These are phyloP conservation scores for Coemansia sp. DNA, from an alignment of 192 early-diverging fungal species.

Conservation along the genomic window DNA sequence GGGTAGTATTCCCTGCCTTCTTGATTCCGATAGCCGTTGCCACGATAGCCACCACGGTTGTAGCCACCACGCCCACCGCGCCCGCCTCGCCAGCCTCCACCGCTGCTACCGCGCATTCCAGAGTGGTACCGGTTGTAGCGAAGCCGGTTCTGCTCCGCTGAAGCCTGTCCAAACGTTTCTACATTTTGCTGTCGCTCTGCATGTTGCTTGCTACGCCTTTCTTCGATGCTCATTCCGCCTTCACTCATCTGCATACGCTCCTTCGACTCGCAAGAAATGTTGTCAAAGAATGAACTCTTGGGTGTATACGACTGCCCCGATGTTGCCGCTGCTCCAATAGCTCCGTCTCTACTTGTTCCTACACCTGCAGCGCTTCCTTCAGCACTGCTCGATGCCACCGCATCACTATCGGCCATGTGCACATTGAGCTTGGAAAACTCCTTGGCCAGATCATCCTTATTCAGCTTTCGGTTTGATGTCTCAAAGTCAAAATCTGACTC, in stretches of 20 bases:
- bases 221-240: slow-evolving; percentile 56
- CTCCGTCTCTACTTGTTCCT: slow-evolving; percentile 4
- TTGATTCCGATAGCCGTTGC: slow-evolving; percentile 47
- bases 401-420: slow-evolving; percentile 31
- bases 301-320: slow-evolving; percentile 70
- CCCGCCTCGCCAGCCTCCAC: slow-evolving; percentile 44
- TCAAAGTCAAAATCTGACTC: slow-evolving; percentile 95
- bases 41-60: slow-evolving; percentile 49
- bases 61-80: slow-evolving; percentile 48
- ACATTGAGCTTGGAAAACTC: slow-evolving; percentile 62
- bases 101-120: slow-evolving; percentile 54
- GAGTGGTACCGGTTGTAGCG: slow-evolving; percentile 52
- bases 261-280: slow-evolving; percentile 95
- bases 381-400: not conserved
- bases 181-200: slow-evolving; percentile 90
- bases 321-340: slow-evolving; percentile 7
- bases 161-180: slow-evolving; percentile 94
- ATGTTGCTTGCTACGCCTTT: slow-evolving; percentile 73
- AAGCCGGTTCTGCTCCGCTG: slow-evolving; percentile 66
- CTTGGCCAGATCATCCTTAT: slow-evolving; percentile 79
- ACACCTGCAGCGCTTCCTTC: not conserved
- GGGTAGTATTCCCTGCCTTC: slow-evolving; percentile 43
- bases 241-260: slow-evolving; percentile 65
- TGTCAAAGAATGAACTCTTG: slow-evolving; percentile 89
- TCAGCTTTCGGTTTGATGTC: slow-evolving; percentile 91